Percentiles rank a stretch among this genome's conserved stretches.
Evolutionary conservation across 2,329 filamentous ascomycete genomes (phyloP).

Genomic region (Pseudopyricularia javanii): DNA sequence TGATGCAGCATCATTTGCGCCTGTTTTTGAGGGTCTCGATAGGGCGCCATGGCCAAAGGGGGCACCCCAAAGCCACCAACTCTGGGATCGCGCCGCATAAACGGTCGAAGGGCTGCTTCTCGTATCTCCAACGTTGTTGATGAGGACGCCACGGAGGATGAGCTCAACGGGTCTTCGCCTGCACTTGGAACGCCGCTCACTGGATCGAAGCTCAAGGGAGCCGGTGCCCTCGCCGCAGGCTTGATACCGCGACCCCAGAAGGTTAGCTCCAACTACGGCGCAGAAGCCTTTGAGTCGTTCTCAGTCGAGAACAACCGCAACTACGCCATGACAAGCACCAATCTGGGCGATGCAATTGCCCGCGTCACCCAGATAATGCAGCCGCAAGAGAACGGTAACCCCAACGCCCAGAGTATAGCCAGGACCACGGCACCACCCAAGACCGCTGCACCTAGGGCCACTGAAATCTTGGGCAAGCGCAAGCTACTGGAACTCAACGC

Average conservation of each 20-base stretch:
- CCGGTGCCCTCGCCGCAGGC: background rate
- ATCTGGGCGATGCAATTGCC: conserved; percentile 9
- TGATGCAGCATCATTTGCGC: background rate
- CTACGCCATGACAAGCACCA: conserved; percentile 7
- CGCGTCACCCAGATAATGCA: conserved; percentile 9
- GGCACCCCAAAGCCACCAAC: background rate
- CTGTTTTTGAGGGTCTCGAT: background rate
- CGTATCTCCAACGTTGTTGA: background rate
- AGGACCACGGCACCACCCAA: background rate
- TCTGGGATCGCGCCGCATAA: background rate
- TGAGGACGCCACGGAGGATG: background rate
- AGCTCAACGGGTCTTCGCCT: background rate
- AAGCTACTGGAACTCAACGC: background rate
- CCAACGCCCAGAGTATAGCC: background rate
- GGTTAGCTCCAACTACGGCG: conserved; percentile 2
- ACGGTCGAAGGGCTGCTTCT: background rate
- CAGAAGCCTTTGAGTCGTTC: background rate
- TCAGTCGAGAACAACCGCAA: background rate
- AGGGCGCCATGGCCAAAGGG: conserved; percentile 1
- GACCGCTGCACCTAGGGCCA: background rate
- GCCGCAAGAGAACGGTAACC: background rate
- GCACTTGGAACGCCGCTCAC: background rate
- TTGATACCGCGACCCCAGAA: background rate
- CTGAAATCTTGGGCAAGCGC: background rate
- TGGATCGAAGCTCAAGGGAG: background rate